Base-by-base conservation (phyloP, 2,329 filamentous ascomycete genomes). In the Alternaria novae-zelandiae region DNA sequence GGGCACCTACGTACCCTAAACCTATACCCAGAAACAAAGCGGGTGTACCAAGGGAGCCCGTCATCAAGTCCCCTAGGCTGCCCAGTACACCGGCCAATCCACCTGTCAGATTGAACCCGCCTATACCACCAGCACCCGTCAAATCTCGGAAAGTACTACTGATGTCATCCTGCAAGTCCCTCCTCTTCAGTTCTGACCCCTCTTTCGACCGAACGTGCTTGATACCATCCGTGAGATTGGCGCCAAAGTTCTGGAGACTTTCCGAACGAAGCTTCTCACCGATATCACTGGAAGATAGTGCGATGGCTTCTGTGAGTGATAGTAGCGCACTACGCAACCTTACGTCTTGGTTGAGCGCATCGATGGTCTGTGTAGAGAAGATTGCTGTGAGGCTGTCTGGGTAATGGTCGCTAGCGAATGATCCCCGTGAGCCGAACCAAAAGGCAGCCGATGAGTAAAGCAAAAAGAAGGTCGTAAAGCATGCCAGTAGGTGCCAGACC, bases 1-100 rank as follows among this genome's bases (percentile, higher is more conserved):
- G 21, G 15, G 30, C 11, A 13, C 7, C 20, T 44, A 59, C 70
- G 9, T 67, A 76, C 73, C 73, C 74, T 58, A 77, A 28, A 30
- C 74, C 74, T 15, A 77, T 73, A 23, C 74, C 74, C 20, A 77
- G 61, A 25, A 77, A 77, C 11, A 74, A 66, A 25, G 74, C 73
- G 28, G 73, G 72, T 30, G 68, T 75, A 13, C 67, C 67, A 12
- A 74, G 58, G 11, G 68, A 67, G 45, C 59, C 65, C 5, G 59
- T 47, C 8, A 73, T 15, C 5, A 61, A 36, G 15, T 50, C 57
- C n/a, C 68, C 63, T 6, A 76, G 53, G 5, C 64, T 59, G 9
- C 57, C 58, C 6, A 72, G 21, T 15, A 72, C 49, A 26, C 53
- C 61, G 9, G 61, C 59, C 5, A 73, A n/a, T 10, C 67, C 64